Evolutionary conservation across 225 moss, liverwort and hornwort genomes (phyloP).

Genomic region (Takakia lepidozioides): DNA sequence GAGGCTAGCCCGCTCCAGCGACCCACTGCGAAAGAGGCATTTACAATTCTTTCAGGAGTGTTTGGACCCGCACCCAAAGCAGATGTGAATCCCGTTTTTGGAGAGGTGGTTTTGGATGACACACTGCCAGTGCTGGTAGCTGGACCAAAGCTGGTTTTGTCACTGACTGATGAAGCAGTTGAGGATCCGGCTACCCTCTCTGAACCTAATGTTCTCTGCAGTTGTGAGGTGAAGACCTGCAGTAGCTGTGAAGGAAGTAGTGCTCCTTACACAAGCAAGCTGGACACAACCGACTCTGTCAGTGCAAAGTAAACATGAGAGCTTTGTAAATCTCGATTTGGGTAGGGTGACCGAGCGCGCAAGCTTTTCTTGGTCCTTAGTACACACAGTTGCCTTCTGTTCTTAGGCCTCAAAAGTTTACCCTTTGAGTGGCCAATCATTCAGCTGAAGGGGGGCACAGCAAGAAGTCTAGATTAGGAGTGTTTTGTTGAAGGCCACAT

Average conservation of each 20-base stretch:
- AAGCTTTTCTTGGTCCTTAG: slow-evolving; percentile 21
- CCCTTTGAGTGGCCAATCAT: too few relatives aligned
- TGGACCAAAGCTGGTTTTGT: slow-evolving; percentile 30
- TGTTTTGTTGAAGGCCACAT: too few relatives aligned
- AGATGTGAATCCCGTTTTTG: slow-evolving; percentile 32
- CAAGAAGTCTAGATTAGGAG: too few relatives aligned
- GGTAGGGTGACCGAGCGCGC: slow-evolving; percentile 6
- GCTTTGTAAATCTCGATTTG: not conserved
- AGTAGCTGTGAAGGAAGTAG: slow-evolving; percentile 20
- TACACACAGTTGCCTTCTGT: not conserved
- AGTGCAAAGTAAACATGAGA: slow-evolving; percentile 3
- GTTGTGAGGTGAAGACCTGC: slow-evolving; percentile 36
- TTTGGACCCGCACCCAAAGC: slow-evolving; percentile 35
- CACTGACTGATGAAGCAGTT: slow-evolving; percentile 12
- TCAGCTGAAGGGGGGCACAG: too few relatives aligned
- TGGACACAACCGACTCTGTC: slow-evolving; percentile 3
- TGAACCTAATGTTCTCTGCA: slow-evolving; percentile 30
- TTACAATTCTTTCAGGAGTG: slow-evolving; percentile 48
- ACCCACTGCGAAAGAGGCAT: slow-evolving; percentile 60
- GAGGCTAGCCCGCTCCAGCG: slow-evolving; percentile 61
- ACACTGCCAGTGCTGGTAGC: slow-evolving; percentile 27
- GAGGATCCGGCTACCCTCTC: slow-evolving; percentile 12
- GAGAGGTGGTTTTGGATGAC: slow-evolving; percentile 23
- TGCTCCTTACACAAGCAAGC: slow-evolving; percentile 11
- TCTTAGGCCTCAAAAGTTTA: not conserved